Base-by-base conservation (phyloP, 805 yeast species). In the Lipomyces orientalis region DNA sequence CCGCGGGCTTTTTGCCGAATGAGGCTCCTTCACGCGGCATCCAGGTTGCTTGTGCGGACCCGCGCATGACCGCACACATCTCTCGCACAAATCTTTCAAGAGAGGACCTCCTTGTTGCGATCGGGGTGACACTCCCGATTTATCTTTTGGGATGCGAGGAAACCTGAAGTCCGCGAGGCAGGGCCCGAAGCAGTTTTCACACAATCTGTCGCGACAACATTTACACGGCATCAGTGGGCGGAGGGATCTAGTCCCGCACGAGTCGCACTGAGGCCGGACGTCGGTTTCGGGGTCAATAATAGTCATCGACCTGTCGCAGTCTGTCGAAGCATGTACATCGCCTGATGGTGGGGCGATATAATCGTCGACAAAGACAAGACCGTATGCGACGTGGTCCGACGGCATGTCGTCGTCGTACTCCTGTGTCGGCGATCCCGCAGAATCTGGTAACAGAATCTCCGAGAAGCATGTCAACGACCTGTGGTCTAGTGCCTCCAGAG, bases 1-100 rank as follows among this genome's bases (percentile, higher is more conserved):
- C 49, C 25, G 46, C 34, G 43, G 10, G 46, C 49, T 33, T 19
- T 54, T 54, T 3, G 57, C 10, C 16, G n/a, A 19, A 39, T 33
- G 37, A 33, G 19, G n/a, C 34, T 61, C 64, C 31, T 19, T 43
- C 33, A 65, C 31, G 16, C 65, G 56, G 39, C 68, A 65, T 37
- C 59, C 62, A 8, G 60, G n/a, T 39, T 55, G 35, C 55, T 62
- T 65, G 25, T 65, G 62, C 16, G 68, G 63, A 33, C 68, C 68
- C 3, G 68, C 68, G 49, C 68, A 65, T 51, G 58, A 58, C 46
- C 62, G 62, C 62, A 65, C 61, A 43, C 68, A 65, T 19, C 65
- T 22, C 56, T 65, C 63, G 43, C 68, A 65, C 16, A 49, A 35
- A n/a, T 43, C 49, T 16, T 43, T 43, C 25, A 43, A n/a, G 8